Base-by-base conservation (phyloP, 169 alveolate genomes). In the Eimeria necatrix region DNA sequence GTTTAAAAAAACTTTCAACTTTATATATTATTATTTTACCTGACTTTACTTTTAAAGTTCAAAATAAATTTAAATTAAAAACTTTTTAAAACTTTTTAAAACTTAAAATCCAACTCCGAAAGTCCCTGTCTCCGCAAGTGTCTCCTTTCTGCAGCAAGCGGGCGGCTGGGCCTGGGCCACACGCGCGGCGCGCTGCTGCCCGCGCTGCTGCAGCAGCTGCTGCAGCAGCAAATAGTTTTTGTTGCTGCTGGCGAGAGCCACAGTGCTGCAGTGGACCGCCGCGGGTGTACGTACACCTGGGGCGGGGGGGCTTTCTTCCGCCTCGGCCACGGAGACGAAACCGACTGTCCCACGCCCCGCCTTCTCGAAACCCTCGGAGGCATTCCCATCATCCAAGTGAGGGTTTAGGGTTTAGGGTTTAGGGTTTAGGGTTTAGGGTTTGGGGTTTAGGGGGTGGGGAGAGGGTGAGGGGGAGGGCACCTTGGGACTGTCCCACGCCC, bases 201-300 rank as follows among this genome's bases (percentile, higher is more conserved):
- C 20, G 95, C 68, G 48, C 52, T 70, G 59, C 24, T 86, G 59
- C 94, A 64, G 83, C 71, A 41, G 86, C 90, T 78, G 93, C 95
- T 16, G 87, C 94, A 76, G 24, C 71, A 51, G 20, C 90, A 61
- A 49, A 91, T 97, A 61, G 86, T 81, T 16, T 96, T 94, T 41
- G 98, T 98, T 26, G 96, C 98, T 20, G 96, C 98, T 1, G 99
- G 99, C 0, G 98, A 97, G 51, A 83, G 98, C 0, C 99, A 98
- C 86, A 96, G 98, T 70, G 98, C 98, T 3, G 97, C 99, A 88
- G 81, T 98, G 53, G 99, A 98, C 92, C 71, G 98, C 24, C 95
- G 87, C 51, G 98, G 98, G 22, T 89, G 95, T 56, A 97, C 98
- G 16, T 98, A 96, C 91, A 98, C 99, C 24, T 98, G 98, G 98